Percentiles rank a stretch among this genome's conserved stretches.
These are phyloP conservation scores for Pestalotiopsis fici DNA, from an alignment of 2,329 filamentous ascomycete species.

Conservation along the genomic window DNA sequence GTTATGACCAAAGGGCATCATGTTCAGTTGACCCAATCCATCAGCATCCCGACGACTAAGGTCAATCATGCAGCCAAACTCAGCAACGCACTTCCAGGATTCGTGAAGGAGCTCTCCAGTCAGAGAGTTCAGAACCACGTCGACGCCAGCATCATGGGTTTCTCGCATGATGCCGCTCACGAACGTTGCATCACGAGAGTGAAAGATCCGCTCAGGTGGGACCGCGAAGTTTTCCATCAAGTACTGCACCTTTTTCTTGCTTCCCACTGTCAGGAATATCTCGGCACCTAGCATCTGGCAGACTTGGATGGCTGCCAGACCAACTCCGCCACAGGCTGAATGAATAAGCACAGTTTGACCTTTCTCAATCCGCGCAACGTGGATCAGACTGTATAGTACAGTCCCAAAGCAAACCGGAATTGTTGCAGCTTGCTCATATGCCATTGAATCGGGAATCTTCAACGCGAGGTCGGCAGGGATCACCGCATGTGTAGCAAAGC, in stretches of 20 bases:
- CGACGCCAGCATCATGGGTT: constrained; percentile 14
- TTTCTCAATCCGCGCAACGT: constrained; percentile 20
- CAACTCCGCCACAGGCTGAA: constrained; percentile 16
- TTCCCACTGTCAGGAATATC: constrained; percentile 17
- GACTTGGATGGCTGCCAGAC: constrained; percentile 17
- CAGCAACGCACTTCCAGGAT: constrained; percentile 44
- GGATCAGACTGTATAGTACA: constrained; percentile 20
- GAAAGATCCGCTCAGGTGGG: constrained; percentile 16
- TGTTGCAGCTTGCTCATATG: background rate
- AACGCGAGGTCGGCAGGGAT: constrained; percentile 3
- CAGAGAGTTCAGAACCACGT: constrained; percentile 37
- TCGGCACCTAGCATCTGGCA: constrained; percentile 15
- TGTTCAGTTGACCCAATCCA: constrained; percentile 18
- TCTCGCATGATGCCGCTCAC: constrained; percentile 14
- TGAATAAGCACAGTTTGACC: constrained; percentile 18
- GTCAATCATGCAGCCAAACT: constrained; percentile 45
- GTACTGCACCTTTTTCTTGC: constrained; percentile 16
- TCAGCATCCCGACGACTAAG: constrained; percentile 44
- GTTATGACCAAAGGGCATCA: background rate
- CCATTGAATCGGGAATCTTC: background rate
- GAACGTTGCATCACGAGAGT: constrained; percentile 14
- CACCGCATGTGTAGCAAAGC: constrained; percentile 20
- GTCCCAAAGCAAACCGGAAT: constrained; percentile 13
- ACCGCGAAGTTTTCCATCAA: constrained; percentile 13
- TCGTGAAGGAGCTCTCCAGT: constrained; percentile 39